Evolutionary conservation across 2,329 filamentous ascomycete species (phyloP), one percentile per base, ranked within the genome.

Genomic region (Fusarium sp.): DNA sequence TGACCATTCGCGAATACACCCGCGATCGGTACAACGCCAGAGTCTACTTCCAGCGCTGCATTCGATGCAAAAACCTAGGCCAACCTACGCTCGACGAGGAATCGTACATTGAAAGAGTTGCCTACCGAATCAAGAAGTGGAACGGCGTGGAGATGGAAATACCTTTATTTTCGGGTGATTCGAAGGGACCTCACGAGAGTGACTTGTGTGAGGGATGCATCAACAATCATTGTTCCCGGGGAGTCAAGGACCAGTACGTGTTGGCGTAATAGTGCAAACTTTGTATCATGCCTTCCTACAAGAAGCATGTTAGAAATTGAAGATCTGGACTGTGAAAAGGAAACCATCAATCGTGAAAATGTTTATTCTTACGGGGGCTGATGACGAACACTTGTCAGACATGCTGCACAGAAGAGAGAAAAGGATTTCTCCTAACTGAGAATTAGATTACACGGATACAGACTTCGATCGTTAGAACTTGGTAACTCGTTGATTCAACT

Each of bases 81-180:
- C 46, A 30, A 8, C 71, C 78, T 1, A 44, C 4, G 4, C 49
- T 80, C 0, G 60, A 80, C 26, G 45, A 66, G 0, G 26, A 65
- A 0, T 75, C 73, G 0, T 82, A 81, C 42, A 64, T 75, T 2
- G 75, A 81, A 4, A 68, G 78, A 6, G 60, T 82, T 0, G 62
- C 71, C 1, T 79, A 79, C 48, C 72, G 79, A 2, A 65, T 82
- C 6, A 79, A 77, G 62, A 76, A 72, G 36, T 81, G 79, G 79
- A 69, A 65, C 7, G 75, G 74, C 0, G 43, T 80, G 1, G 3
- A 48, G 3, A 46, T 74, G 38, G 65, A 74, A 7, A 24, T 0
- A 7, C 70, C 57, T 1, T 6, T 2, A 0, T 69, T 64, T 39
- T 24, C 15, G 3, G 7, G 7, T 0, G 15, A 10, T 1, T 54